phyloP scores from a whole-genome alignment of 805 yeast species.

The Saturnispora dispora region DNA sequence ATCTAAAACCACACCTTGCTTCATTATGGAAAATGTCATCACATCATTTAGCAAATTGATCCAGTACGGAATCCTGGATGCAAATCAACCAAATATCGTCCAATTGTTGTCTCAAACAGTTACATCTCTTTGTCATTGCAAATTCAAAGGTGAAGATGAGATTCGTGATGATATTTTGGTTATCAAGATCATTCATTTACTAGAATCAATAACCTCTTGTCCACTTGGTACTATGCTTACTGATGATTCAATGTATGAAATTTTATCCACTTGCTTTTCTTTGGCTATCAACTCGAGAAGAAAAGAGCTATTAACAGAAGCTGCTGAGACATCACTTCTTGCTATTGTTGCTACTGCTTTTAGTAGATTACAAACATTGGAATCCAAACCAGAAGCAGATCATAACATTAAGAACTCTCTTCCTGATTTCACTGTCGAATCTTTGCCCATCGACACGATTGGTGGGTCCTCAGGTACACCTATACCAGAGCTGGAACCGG shows the following conservation, averaged over 20 bases:
- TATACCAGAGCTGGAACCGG: background rate
- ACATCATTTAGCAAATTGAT: slow-evolving; percentile 67
- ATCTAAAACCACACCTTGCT: slow-evolving; percentile 78
- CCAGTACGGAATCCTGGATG: slow-evolving; percentile 55
- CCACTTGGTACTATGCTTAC: slow-evolving; percentile 57
- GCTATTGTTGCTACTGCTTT: slow-evolving; percentile 64
- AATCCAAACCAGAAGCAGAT: slow-evolving; percentile 24
- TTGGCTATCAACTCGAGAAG: slow-evolving; percentile 88
- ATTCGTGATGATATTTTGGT: slow-evolving; percentile 86
- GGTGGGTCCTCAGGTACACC: slow-evolving; percentile 34
- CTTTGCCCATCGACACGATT: slow-evolving; percentile 48
- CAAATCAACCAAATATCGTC: slow-evolving; percentile 43
- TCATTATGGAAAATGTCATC: slow-evolving; percentile 74
- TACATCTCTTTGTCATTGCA: slow-evolving; percentile 79
- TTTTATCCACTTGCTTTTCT: slow-evolving; percentile 82
- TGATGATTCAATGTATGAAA: slow-evolving; percentile 79
- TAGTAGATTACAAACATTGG: slow-evolving; percentile 46
- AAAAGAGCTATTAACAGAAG: slow-evolving; percentile 77
- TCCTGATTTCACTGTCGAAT: slow-evolving; percentile 18
- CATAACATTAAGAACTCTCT: slow-evolving; percentile 25
- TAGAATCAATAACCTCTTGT: slow-evolving; percentile 61
- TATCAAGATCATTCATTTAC: slow-evolving; percentile 66
- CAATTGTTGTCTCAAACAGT: slow-evolving; percentile 56
- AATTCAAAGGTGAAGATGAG: slow-evolving; percentile 93
- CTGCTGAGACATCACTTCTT: slow-evolving; percentile 78